phyloP scores from a whole-genome alignment of 768 basidiomycete species.

The Tylopilus plumbeoviolaceoides region DNA sequence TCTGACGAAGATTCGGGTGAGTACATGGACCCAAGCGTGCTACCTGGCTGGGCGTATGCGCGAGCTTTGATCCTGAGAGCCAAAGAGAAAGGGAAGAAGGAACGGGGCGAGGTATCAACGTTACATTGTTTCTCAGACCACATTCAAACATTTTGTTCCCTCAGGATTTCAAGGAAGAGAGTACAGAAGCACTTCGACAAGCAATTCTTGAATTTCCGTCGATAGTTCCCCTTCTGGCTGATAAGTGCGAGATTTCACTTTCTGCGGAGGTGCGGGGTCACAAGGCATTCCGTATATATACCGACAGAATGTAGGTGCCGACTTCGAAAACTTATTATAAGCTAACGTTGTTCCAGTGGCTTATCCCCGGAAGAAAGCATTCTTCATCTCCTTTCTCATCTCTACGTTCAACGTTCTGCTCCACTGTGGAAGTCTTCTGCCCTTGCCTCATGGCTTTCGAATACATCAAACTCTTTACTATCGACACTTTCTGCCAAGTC shows the following conservation, averaged over 20 bases:
- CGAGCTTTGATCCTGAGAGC: slow-evolving; percentile 64
- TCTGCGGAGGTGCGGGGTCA: slow-evolving; percentile 55
- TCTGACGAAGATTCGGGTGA: slow-evolving; percentile 15
- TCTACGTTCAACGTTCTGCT: slow-evolving; percentile 78
- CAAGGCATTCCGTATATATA: slow-evolving; percentile 63
- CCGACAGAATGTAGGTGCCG: slow-evolving; percentile 56
- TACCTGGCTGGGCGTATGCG: slow-evolving; percentile 79
- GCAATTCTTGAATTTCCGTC: slow-evolving; percentile 80
- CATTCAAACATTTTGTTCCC: slow-evolving; percentile 2
- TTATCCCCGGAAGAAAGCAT: slow-evolving; percentile 39
- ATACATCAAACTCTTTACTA: slow-evolving; percentile 42
- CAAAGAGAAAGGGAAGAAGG: slow-evolving; percentile 41
- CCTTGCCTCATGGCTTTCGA: slow-evolving; percentile 63
- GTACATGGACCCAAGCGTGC: slow-evolving; percentile 47
- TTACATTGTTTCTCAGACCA: not conserved
- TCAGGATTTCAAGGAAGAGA: slow-evolving; percentile 48
- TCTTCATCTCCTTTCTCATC: slow-evolving; percentile 79
- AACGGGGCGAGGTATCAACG: slow-evolving; percentile 36
- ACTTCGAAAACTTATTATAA: not conserved
- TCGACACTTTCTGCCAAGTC: slow-evolving; percentile 33
- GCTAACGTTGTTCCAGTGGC: slow-evolving; percentile 28
- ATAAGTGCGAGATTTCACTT: slow-evolving; percentile 74
- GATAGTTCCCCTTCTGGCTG: slow-evolving; percentile 76
- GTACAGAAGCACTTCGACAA: slow-evolving; percentile 64
- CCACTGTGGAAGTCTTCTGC: slow-evolving; percentile 78